Evolutionary conservation across 805 yeast species (phyloP), one percentile per base, ranked within the genome.

Genomic region (Teunomyces kruisii): DNA sequence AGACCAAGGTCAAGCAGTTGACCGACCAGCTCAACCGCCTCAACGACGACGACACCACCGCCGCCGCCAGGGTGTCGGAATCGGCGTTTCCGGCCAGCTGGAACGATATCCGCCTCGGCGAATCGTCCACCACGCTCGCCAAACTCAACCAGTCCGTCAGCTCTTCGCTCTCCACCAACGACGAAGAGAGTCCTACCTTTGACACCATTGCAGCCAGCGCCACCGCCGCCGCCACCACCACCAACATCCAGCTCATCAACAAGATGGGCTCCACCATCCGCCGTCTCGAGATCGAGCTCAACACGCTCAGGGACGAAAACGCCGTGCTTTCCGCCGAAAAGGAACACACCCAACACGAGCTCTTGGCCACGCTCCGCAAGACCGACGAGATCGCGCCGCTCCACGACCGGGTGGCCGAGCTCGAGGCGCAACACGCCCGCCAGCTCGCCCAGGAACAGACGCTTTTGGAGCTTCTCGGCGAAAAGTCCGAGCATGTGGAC

Each of bases 401-500:
- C 22, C 55, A 62, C 14, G 52, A 57, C 24, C 47, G 55, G 28
- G 58, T 79, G 0, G 60, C 58, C 2, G 45, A 44, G 5, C 49
- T 70, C 16, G 73, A 70, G 13, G 56, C 62, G 15, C 65, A 67
- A 43, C 56, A 63, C 6, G 31, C 51, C 45, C 14, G 16, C 12
- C 17, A 10, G 28, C 15, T 12, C 12, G 38, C 15, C n/a, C 51
- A 78, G 5, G 80, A 80, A 48, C 74, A 76, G 44, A 79, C 84
- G 5, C 77, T 87, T 40, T 65, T 90, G 38, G 86, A 82, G 53
- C 59, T 87, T 46, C 72, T 92, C 12, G 96, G 96, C 5, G 97
- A 91, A 59, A 90, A 90, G 60, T 76, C 88, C 5, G 99, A 95
- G 61, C 76, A 73, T 50, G 92, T 88, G 4, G 86, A 83, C 45